Evolutionary conservation across 2,329 filamentous ascomycete genomes (phyloP), one percentile per base, ranked within the genome.

Genomic region (Aureobasidium zeae): DNA sequence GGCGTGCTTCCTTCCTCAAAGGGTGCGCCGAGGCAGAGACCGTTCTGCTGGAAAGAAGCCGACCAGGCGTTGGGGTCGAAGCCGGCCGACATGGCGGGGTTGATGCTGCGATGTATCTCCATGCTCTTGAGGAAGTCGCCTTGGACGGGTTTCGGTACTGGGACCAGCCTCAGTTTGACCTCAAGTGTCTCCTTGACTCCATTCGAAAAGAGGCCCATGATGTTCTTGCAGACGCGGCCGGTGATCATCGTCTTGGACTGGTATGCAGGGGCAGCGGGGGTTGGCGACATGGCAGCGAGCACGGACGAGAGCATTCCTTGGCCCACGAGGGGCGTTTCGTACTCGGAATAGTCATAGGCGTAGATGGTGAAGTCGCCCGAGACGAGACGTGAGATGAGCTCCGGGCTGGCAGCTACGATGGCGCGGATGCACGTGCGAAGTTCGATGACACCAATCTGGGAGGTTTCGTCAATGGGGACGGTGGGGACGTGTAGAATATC

Each of bases 341-440:
- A 84, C 65, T 98, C 91, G 10, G 91, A 95, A 63, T 89, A 96
- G 63, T 98, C 91, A 67, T 86, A 86, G 21, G 89, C 87, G 64
- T 98, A 98, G 45, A 98, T 80, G n/a, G 87, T 91, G 65, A 91
- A 98, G 66, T 98, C 88, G 20, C 56, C 57, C 63, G 76, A 67
- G 65, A 82, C 72, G 48, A 81, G 60, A 69, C 82, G 70, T 58
- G 77, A 76, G 34, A 87, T 69, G 33, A 98, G 74, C 65, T 98
- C 91, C 26, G 91, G 91, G 59, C 91, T 96, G 41, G 77, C 76
- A 36, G 71, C 66, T 19, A 78, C 73, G 53, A 98, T 81, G 45
- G 88, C 85, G 60, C 89, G 80, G 33, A 95, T 77, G 63, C 91
- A 96, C 49, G 82, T 81, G 53, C 81, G 81, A 43, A 96, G 71